phyloP scores from a whole-genome alignment of 179 eudicot genomes.

The Beta corolliflora region DNA sequence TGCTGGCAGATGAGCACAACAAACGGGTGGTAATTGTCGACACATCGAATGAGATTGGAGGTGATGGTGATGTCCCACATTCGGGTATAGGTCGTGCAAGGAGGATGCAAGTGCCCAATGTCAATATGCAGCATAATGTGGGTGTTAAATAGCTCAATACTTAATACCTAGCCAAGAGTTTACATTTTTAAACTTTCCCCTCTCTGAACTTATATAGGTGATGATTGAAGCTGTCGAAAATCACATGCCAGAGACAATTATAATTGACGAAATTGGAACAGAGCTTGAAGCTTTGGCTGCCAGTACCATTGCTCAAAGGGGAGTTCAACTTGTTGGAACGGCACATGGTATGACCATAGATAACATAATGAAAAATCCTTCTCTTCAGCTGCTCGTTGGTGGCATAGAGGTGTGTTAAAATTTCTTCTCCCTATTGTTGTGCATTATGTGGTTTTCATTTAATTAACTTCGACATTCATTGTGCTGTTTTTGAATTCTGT shows the following conservation, averaged over 20 bases:
- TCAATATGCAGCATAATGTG: constrained; percentile 92
- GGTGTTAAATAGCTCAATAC: constrained; percentile 31
- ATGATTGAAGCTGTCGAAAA: constrained; percentile 99
- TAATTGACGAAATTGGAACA: constrained; percentile 98
- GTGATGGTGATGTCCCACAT: constrained; percentile 99
- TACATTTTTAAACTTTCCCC: background rate
- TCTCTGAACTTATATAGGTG: constrained; percentile 48
- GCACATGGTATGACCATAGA: constrained; percentile 98
- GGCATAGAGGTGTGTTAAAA: constrained; percentile 76
- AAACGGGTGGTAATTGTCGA: constrained; percentile 94
- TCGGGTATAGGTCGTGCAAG: constrained; percentile 95
- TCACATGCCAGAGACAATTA: constrained; percentile 94
- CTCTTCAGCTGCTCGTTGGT: constrained; percentile 91
- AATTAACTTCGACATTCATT: constrained; percentile 1
- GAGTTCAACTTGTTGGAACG: constrained; percentile 97
- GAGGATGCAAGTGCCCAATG: constrained; percentile 99
- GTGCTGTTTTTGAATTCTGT: constrained; percentile 6
- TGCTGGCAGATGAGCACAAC: constrained; percentile 84
- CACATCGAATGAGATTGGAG: constrained; percentile 98
- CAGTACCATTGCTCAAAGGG: constrained; percentile 97
- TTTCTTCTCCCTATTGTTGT: background rate
- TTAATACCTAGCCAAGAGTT: background rate
- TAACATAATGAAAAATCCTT: constrained; percentile 84
- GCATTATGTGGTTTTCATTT: background rate
- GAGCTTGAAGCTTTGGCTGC: constrained; percentile 99